These are phyloP conservation scores for Phanerochaete carnosa DNA, from an alignment of 768 basidiomycete species.

Conservation along the genomic window DNA sequence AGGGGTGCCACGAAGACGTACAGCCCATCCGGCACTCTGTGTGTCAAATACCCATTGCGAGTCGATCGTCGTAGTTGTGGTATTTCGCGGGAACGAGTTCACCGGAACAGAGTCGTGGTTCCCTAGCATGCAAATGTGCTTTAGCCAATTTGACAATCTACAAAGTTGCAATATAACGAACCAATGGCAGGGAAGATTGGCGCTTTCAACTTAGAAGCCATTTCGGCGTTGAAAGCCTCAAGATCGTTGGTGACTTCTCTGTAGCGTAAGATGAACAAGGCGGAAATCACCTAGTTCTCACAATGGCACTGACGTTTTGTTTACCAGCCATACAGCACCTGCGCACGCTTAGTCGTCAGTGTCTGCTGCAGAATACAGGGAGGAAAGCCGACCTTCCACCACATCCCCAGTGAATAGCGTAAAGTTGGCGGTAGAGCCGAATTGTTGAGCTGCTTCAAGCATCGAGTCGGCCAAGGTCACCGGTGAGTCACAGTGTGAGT, in stretches of 20 bases:
- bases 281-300: background rate
- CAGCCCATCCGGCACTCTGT: conserved; percentile 46
- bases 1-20: conserved; percentile 22
- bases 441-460: conserved; percentile 35
- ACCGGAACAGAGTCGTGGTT: conserved; percentile 58
- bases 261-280: background rate
- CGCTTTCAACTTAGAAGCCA: conserved; percentile 35
- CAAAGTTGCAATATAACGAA: conserved; percentile 15
- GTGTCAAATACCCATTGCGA: conserved; percentile 58
- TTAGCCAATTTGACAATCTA: background rate
- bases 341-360: background rate
- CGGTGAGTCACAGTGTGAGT: conserved; percentile 52
- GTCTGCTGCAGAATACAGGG: background rate
- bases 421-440: conserved; percentile 31
- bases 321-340: conserved; percentile 51
- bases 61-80: conserved; percentile 33
- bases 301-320: conserved; percentile 31
- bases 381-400: conserved; percentile 43
- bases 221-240: conserved; percentile 42
- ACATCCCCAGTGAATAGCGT: conserved; percentile 67
- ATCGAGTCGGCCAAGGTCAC: conserved; percentile 45
- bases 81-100: conserved; percentile 52
- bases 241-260: conserved; percentile 46
- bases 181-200: conserved; percentile 52
- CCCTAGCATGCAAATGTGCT: background rate